Conservation (phyloP, 768 basidiomycete genomes). For the Mrakia gelida region DNA sequence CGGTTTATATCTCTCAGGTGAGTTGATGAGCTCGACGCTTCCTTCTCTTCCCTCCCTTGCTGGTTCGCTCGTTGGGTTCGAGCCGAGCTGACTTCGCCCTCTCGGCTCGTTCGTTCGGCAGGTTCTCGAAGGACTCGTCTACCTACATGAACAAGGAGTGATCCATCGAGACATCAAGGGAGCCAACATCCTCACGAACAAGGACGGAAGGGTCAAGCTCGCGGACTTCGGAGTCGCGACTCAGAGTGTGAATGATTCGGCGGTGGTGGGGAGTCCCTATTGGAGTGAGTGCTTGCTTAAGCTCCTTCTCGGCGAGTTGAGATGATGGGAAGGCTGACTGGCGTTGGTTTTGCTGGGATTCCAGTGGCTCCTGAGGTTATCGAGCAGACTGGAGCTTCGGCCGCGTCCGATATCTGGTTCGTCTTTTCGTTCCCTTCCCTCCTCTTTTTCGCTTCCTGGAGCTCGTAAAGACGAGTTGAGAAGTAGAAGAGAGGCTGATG, state of each 20-base stretch:
- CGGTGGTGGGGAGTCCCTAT: slow-evolving; percentile 92
- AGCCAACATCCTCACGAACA: slow-evolving; percentile 96
- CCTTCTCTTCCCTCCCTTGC: background rate
- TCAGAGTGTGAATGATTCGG: slow-evolving; percentile 51
- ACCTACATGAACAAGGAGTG: slow-evolving; percentile 98
- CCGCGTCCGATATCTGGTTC: slow-evolving; percentile 92
- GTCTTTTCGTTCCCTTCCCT: slow-evolving; percentile 33
- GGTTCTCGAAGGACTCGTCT: slow-evolving; percentile 88
- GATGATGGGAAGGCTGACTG: slow-evolving; percentile 1
- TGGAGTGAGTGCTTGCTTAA: slow-evolving; percentile 70
- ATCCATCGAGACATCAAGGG: slow-evolving; percentile 99
- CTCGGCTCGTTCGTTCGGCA: background rate
- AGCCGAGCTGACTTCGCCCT: too few species aligned
- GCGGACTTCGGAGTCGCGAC: slow-evolving; percentile 97
- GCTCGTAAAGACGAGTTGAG: background rate
- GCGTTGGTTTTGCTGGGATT: background rate
- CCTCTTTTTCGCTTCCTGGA: background rate
- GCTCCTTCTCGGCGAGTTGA: slow-evolving; percentile 10
- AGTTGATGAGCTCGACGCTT: background rate
- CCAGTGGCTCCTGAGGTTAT: slow-evolving; percentile 94
- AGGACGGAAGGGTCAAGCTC: slow-evolving; percentile 97
- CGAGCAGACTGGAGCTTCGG: slow-evolving; percentile 94
- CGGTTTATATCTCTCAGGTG: slow-evolving; percentile 85
- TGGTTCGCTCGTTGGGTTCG: background rate
- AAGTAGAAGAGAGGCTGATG: background rate